These are phyloP conservation scores for Lentinula lateritia DNA, from an alignment of 768 basidiomycete genomes.

Conservation along the genomic window DNA sequence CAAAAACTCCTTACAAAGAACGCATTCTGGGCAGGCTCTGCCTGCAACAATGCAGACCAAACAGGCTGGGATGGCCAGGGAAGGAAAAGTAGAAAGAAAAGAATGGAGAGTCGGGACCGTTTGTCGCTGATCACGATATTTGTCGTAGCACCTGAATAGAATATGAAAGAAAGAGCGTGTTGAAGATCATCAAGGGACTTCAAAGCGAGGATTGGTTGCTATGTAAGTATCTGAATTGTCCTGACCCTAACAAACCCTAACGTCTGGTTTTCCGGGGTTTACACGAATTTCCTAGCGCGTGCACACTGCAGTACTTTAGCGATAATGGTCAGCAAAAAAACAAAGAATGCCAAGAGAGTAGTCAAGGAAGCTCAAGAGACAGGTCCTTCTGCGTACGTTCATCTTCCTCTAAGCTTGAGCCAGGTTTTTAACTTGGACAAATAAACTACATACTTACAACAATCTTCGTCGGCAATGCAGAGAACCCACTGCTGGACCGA, in stretches of 20 bases:
- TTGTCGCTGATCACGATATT: not conserved
- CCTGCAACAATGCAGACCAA: not conserved
- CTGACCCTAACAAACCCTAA: not conserved
- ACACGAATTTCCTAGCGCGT: not conserved
- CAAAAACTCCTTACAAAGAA: not conserved
- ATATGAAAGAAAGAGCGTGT: not conserved
- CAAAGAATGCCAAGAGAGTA: constrained; percentile 1
- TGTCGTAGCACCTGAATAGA: not conserved
- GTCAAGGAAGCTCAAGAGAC: not conserved
- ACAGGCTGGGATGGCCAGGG: not conserved
- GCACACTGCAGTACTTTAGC: not conserved
- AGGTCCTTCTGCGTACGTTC: not conserved
- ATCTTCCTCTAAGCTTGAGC: not conserved
- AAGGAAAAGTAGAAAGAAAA: not conserved
- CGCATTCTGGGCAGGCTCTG: constrained; percentile 5
- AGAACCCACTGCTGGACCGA: constrained; percentile 1
- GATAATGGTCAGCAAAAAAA: constrained; percentile 4
- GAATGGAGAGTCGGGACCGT: not conserved
- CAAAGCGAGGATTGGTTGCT: not conserved
- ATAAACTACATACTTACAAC: not conserved
- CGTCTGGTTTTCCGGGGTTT: not conserved
- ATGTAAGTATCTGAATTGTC: not conserved
- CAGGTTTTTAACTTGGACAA: not conserved
- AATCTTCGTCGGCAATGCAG: not conserved
- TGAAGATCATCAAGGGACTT: not conserved